Base-by-base conservation (phyloP, 2,329 filamentous ascomycete species). In the Sporothrix humicola region DNA sequence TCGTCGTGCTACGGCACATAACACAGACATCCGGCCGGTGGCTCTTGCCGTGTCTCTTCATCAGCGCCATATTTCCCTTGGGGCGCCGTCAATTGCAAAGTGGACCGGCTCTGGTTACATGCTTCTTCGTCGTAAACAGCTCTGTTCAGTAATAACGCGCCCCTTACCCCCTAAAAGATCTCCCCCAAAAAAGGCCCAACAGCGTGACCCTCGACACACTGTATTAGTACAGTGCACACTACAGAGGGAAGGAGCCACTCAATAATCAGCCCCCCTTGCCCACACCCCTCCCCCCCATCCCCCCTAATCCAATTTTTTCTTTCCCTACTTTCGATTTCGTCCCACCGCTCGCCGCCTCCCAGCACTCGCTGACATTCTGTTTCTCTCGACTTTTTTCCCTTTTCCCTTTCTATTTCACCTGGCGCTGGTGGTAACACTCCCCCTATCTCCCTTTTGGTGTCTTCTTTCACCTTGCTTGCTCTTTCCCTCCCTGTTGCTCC, bases 361-460 rank as follows among this genome's bases (percentile, higher is more conserved):
- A 54, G 48, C 23, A 20, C 44, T 26, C 58, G 48, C 69, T 71
- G 66, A 50, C 59, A 46, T 50, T 61, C 54, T 69, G 26, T 63
- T 20, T 50, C 52, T 26, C 20, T 56, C 17, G 23, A 37, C n/a
- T 6, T 58, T 71, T 44, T 15, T 20, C 13, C 17, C 15, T 52
- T 31, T 20, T 12, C 23, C 7, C 13, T n/a, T 46, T 17, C 20
- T 63, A 20, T 54, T 44, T 20, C 17, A 37, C 59, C 59, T 63
- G 59, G 42, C 20, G 61, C 10, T 66, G 61, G 42, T 66, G 61
- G 42, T 66, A 20, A 66, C 13, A 59, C 42, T 6, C 20, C 61
- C 61, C 66, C 54, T 65, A 61, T 50, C 71, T 72, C 71, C 42
- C n/a, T 56, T 70, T 69, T 70, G 52, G 20, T 63, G 56, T 65